Base-by-base conservation (phyloP, 768 basidiomycete genomes). In the Suillus placidus region DNA sequence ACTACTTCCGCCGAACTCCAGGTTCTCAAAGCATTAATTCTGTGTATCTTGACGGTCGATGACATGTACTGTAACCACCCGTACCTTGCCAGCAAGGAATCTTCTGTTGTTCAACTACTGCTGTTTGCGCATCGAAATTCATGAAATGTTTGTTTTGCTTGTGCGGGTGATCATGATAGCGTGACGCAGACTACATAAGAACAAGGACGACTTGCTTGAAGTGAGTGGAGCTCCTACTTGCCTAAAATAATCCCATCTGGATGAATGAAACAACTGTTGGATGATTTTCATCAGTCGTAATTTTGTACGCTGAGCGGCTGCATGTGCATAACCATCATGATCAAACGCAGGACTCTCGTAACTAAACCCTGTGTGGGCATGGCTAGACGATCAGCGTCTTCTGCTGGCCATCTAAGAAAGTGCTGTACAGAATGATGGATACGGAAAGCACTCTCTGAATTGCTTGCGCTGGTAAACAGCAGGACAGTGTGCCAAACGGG, bases 1-100 rank as follows among this genome's bases (percentile, higher is more conserved):
- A 12, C 71, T 89, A 66, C 78, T 84, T 76, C 78, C 66, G 35
- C 62, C 64, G 55, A 69, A 70, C 34, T 47, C 64, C 35, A 54
- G 43, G 34, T 65, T 66, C 45, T 45, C 35, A 6, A 64, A 47
- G 64, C 35, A 3, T 38, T 35, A 42, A 42, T 20, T 30, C 16
- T 6, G 57, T 30, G 26, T 40, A 30, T 60, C 38, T 16, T 30
- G 37, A 60, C 42, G 26, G 26, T 32, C 18, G 12, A 20, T 3
- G 58, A 42, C 26, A 42, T 60, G 58, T 30, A 60, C 37, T 20
- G 18, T 30, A 60, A 30, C 14, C 18, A 38, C 57, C 26, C 7
- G 37, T 38, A 58, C 37, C 23, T 58, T 60, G 26, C 20, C 20
- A 20, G 18, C 10, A 32, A 32, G 18, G 32, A 18, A 26, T 38